Evolutionary conservation across 2,329 filamentous ascomycete species (phyloP).

Genomic region (Colletotrichum sp.): DNA sequence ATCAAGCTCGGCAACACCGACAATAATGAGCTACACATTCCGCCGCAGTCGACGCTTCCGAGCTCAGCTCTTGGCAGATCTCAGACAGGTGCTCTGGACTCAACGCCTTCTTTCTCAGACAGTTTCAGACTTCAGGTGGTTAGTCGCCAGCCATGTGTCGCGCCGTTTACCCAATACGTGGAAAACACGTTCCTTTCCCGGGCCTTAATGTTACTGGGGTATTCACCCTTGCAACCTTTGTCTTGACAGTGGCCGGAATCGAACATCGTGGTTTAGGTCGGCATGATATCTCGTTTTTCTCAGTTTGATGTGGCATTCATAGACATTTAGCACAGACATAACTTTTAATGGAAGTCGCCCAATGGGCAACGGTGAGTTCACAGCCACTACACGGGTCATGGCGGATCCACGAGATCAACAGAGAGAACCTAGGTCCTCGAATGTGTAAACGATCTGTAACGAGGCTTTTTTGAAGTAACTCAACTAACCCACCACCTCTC

Average conservation of each 20-base stretch:
- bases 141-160: background rate
- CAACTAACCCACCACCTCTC: background rate
- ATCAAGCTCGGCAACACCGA: background rate
- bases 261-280: background rate
- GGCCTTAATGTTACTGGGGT: background rate
- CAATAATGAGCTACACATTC: accelerated
- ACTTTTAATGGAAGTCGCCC: too few relatives aligned
- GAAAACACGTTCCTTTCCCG: background rate
- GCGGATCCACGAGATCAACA: background rate
- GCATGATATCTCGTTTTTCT: too few relatives aligned
- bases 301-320: too few relatives aligned
- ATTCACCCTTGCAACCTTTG: background rate
- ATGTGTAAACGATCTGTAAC: too few relatives aligned
- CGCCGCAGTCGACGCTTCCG: accelerated
- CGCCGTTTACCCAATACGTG: background rate
- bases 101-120: background rate
- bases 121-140: background rate
- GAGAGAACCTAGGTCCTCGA: background rate
- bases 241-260: background rate
- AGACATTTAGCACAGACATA: too few relatives aligned
- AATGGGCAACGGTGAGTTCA: too few relatives aligned
- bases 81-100: background rate
- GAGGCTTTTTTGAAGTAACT: background rate
- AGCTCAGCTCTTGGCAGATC: background rate
- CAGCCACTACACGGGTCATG: background rate